A percentile compares a stretch with the other conserved stretches of the same genome.
phyloP scores from a whole-genome alignment of 768 basidiomycete genomes.

The Pisolithus sp. region DNA sequence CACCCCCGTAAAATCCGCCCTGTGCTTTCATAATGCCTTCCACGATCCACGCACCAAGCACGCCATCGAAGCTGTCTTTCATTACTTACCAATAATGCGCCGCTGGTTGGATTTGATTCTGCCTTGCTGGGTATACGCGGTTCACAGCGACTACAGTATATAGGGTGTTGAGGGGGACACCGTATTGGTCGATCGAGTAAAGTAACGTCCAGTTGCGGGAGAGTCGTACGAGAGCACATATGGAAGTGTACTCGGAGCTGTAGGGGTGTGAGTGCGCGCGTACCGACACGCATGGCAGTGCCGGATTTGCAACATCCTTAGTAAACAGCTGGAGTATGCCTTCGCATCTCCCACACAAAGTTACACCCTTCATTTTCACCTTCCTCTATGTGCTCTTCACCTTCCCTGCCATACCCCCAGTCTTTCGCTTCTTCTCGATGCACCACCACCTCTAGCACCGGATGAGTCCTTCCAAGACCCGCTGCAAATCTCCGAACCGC shows the following conservation, averaged over 20 bases:
- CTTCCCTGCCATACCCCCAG: background rate
- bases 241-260: conserved; percentile 70
- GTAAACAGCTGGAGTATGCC: conserved; percentile 48
- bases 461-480: background rate
- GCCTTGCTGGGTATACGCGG: conserved; percentile 22
- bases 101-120: conserved; percentile 25
- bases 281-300: conserved; percentile 25
- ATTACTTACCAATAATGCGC: conserved; percentile 62
- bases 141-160: conserved; percentile 68
- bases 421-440: background rate
- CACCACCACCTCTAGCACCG: background rate
- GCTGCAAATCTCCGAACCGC: background rate
- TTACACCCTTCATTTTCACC: conserved; percentile 38
- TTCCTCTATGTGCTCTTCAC: background rate
- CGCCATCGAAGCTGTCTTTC: conserved; percentile 50
- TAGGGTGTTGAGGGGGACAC: conserved; percentile 89
- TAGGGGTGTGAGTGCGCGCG: background rate
- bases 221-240: conserved; percentile 67
- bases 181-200: conserved; percentile 65
- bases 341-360: conserved; percentile 50
- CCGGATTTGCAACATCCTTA: conserved; percentile 51
- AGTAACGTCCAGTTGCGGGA: conserved; percentile 27
- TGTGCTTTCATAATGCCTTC: conserved; percentile 60
- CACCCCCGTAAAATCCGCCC: conserved; percentile 78
- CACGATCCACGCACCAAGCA: conserved; percentile 83